Evolutionary conservation across 2,329 filamentous ascomycete genomes (phyloP).

Genomic region (Beauveria medogensis): DNA sequence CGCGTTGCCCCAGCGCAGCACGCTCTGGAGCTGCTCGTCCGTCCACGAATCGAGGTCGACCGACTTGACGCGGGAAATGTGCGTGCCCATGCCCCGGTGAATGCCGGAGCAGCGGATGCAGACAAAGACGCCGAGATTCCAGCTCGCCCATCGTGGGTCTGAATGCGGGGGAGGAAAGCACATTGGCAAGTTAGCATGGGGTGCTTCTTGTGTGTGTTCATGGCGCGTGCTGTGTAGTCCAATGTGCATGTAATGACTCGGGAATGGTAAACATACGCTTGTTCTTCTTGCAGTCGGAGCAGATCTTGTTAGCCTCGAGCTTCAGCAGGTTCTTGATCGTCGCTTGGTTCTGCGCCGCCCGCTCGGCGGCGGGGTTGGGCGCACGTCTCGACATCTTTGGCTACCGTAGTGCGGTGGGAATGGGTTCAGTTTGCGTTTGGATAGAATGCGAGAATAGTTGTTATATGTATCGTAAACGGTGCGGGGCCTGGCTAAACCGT

Average conservation of each 20-base stretch:
- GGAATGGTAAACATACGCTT: constrained; percentile 59
- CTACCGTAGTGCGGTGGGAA: constrained; percentile 3
- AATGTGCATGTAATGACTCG: background rate
- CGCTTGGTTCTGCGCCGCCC: constrained; percentile 85
- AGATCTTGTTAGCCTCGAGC: constrained; percentile 90
- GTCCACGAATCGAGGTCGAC: constrained; percentile 98
- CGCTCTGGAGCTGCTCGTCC: constrained; percentile 90
- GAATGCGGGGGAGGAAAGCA: constrained; percentile 9
- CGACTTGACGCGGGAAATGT: constrained; percentile 96
- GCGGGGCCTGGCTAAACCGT: constrained; percentile 5
- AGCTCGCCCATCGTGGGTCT: constrained; percentile 98
- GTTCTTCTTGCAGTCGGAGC: constrained; percentile 97
- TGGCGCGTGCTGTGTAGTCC: background rate
- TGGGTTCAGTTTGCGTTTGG: background rate
- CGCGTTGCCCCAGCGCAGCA: constrained; percentile 91
- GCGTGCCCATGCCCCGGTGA: constrained; percentile 96
- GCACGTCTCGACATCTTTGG: constrained; percentile 67
- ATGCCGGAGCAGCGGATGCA: constrained; percentile 98
- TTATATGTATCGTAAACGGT: background rate
- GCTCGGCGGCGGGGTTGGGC: constrained; percentile 71
- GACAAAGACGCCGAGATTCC: constrained; percentile 95
- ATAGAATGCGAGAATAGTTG: background rate
- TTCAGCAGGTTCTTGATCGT: constrained; percentile 94
- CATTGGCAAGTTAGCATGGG: constrained; percentile 8
- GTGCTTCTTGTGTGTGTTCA: constrained; percentile 6